Conservation (phyloP, 2,329 filamentous ascomycete genomes). For the Lojkania enalia region DNA sequence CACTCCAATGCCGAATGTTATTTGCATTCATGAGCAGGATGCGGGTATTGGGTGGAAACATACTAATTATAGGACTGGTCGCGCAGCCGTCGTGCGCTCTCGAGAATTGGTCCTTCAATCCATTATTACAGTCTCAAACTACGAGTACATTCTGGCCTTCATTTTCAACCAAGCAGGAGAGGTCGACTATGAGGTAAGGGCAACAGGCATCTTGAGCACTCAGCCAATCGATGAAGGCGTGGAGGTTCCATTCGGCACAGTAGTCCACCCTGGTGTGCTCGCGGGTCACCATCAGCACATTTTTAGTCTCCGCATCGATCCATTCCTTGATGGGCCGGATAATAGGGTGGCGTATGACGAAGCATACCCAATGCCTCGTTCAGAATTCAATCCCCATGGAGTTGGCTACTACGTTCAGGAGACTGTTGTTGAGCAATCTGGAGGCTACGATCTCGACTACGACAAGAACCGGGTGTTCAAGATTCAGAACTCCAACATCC, state of each 20-base stretch:
- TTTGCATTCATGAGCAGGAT: constrained; percentile 73
- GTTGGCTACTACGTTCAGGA: constrained; percentile 54
- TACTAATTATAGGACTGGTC: constrained; percentile 69
- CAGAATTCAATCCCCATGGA: constrained; percentile 59
- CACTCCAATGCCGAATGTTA: constrained; percentile 64
- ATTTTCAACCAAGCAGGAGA: constrained; percentile 73
- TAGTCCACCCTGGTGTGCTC: constrained; percentile 70
- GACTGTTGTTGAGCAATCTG: constrained; percentile 53
- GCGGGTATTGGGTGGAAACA: constrained; percentile 72
- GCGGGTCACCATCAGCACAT: constrained; percentile 76
- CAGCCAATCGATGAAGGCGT: constrained; percentile 68
- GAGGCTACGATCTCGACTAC: constrained; percentile 54
- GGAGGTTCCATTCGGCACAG: constrained; percentile 67
- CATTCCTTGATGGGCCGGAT: constrained; percentile 50
- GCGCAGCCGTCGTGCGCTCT: constrained; percentile 65
- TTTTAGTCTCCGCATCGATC: constrained; percentile 60
- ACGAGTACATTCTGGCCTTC: constrained; percentile 74
- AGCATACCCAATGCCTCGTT: constrained; percentile 62
- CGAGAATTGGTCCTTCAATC: constrained; percentile 69
- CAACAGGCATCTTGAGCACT: constrained; percentile 69
- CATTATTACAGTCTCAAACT: constrained; percentile 73
- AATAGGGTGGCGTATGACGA: constrained; percentile 57
- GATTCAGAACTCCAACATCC: constrained; percentile 51
- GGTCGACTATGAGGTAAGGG: constrained; percentile 67
- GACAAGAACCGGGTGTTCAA: constrained; percentile 53